A percentile compares a stretch with the other conserved stretches of the same genome.
These are phyloP conservation scores for Draba incana DNA, from an alignment of 345 rosid genomes.

Conservation along the genomic window DNA sequence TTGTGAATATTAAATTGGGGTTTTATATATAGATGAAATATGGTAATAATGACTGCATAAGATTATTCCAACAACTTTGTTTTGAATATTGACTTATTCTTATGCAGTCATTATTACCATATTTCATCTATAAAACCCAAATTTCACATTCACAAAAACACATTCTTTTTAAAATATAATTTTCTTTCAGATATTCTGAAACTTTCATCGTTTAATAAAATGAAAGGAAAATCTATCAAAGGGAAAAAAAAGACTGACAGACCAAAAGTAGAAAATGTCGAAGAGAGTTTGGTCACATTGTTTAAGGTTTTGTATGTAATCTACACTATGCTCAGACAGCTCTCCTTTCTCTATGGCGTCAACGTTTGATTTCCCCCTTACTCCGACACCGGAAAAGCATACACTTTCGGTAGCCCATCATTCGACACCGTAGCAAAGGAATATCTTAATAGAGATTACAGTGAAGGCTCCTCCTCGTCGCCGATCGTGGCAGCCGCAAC, in stretches of 20 bases:
- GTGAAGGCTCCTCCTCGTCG: neutral
- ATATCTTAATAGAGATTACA: neutral
- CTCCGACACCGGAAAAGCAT: conserved; percentile 26
- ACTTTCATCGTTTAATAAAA: no score
- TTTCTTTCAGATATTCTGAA: no score
- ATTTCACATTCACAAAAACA: neutral
- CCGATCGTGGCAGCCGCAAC: no score
- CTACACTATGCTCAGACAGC: conserved; percentile 27
- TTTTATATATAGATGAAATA: no score
- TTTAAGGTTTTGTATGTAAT: conserved; percentile 15
- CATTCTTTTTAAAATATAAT: no score
- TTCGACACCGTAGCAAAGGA: conserved; percentile 9
- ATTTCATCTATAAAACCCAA: conserved; percentile 1
- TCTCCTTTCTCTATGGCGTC: conserved; percentile 26
- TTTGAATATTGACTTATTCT: neutral
- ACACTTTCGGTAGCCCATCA: conserved; percentile 25
- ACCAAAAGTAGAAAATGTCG: no score
- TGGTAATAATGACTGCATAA: no score
- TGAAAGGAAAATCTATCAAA: no score
- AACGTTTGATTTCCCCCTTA: conserved; percentile 13
- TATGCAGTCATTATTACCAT: neutral
- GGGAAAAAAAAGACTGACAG: no score
- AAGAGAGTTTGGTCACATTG: conserved; percentile 6
- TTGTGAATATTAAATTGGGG: no score
- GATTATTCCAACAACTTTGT: no score